Percentiles rank a stretch among this genome's conserved stretches.
These are phyloP conservation scores for Danielozyma ontarioensis DNA, from an alignment of 805 yeast genomes.

Conservation along the genomic window DNA sequence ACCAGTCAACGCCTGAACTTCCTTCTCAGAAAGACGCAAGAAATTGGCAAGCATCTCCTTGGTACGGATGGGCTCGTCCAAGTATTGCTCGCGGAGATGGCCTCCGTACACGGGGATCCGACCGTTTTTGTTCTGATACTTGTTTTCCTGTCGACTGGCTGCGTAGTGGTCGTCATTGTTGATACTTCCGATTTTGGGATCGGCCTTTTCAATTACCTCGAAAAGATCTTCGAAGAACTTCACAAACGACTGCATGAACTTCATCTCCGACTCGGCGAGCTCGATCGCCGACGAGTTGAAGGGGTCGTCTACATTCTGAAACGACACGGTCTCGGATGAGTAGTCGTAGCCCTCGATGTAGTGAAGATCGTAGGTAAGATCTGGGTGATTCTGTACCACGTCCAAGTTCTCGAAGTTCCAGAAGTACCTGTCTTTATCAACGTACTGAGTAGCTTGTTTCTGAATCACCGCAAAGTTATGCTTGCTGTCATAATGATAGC, in stretches of 20 bases:
- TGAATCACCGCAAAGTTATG: slow-evolving; percentile 11
- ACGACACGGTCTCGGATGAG: slow-evolving; percentile 3
- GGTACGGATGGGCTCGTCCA: slow-evolving; percentile 23
- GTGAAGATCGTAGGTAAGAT: slow-evolving; percentile 6
- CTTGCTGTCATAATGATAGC: slow-evolving; percentile 10
- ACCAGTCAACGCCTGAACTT: slow-evolving; percentile 11
- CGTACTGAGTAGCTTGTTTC: slow-evolving; percentile 4
- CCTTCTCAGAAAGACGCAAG: slow-evolving; percentile 15
- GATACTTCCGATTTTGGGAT: slow-evolving; percentile 17
- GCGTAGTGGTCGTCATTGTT: slow-evolving; percentile 25
- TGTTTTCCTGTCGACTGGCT: slow-evolving; percentile 10
- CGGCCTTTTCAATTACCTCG: slow-evolving; percentile 11
- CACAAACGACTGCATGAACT: slow-evolving; percentile 12
- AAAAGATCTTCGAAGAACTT: slow-evolving; percentile 17
- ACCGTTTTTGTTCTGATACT: slow-evolving; percentile 18
- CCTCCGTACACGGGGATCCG: slow-evolving; percentile 28
- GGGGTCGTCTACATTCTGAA: not conserved
- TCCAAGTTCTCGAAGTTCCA: slow-evolving; percentile 9
- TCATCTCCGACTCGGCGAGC: slow-evolving; percentile 5
- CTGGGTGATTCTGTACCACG: slow-evolving; percentile 1
- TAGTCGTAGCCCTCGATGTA: slow-evolving; percentile 16
- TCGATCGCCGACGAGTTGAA: slow-evolving; percentile 2
- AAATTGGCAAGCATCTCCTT: slow-evolving; percentile 18
- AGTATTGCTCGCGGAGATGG: slow-evolving; percentile 27
- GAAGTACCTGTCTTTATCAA: slow-evolving; percentile 6